Evolutionary conservation across 495 filamentous ascomycete genomes (phyloP).

Genomic region (Clohesyomyces aquaticus): DNA sequence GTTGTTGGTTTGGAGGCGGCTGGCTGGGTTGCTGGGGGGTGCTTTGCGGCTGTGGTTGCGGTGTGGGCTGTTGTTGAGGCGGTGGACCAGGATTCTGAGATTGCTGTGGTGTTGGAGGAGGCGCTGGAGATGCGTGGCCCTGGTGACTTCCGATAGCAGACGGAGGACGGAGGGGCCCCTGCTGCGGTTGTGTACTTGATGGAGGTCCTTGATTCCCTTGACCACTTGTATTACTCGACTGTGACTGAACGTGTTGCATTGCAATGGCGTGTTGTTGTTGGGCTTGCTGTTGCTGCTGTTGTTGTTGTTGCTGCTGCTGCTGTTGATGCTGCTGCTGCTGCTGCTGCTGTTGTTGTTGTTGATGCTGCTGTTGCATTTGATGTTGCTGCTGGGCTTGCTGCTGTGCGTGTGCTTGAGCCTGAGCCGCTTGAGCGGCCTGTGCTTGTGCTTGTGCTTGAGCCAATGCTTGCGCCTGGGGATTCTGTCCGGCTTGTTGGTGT

Average conservation of each 20-base stretch:
- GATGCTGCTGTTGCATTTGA: constrained; percentile 57
- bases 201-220: constrained; percentile 37
- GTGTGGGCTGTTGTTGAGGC: constrained; percentile 53
- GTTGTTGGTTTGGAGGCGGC: constrained; percentile 37
- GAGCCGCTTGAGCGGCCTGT: too few relatives aligned
- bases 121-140: constrained; percentile 36
- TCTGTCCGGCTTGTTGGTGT: constrained; percentile 43
- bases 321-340: constrained; percentile 46
- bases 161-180: constrained; percentile 35
- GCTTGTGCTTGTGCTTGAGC: constrained; percentile 33
- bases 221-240: constrained; percentile 46
- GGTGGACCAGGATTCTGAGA: constrained; percentile 49
- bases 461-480: constrained; percentile 36
- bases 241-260: constrained; percentile 47
- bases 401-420: constrained; percentile 45
- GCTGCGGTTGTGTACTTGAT: constrained; percentile 36
- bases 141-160: constrained; percentile 38
- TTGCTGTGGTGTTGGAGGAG: constrained; percentile 39
- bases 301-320: constrained; percentile 37
- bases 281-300: constrained; percentile 39
- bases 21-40: constrained; percentile 47
- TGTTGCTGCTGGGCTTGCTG: constrained; percentile 33
- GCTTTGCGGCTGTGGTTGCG: constrained; percentile 48
- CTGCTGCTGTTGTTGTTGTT: constrained; percentile 46
- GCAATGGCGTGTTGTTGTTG: constrained; percentile 51